Conservation (phyloP, 1,284 basidiomycete species). For the Trichosporon sp. region DNA sequence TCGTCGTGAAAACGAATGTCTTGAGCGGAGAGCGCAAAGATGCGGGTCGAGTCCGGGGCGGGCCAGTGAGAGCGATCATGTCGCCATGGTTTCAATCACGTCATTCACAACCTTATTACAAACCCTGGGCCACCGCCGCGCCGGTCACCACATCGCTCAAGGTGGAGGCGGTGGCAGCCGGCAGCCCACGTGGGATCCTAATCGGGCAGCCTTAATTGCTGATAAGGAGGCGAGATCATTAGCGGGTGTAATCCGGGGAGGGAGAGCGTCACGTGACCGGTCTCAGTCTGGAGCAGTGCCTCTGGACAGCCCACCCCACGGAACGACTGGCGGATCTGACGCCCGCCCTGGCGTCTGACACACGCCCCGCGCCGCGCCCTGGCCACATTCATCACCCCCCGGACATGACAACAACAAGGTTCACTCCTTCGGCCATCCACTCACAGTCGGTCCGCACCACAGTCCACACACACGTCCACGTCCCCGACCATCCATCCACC, state of each 20-base stretch:
- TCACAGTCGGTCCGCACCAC: background rate
- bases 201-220: background rate
- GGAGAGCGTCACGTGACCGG: background rate
- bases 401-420: background rate
- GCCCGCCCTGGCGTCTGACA: background rate
- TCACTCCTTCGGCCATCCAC: background rate
- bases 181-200: background rate
- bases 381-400: too few species aligned
- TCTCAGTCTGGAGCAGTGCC: background rate
- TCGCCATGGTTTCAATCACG: background rate
- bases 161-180: background rate
- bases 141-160: too few species aligned
- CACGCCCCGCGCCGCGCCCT: too few species aligned
- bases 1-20: background rate
- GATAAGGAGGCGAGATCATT: background rate
- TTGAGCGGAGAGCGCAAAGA: background rate
- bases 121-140: background rate
- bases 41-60: background rate
- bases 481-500: background rate
- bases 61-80: background rate
- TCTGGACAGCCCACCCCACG: too few species aligned
- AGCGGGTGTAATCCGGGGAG: background rate
- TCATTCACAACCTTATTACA: conserved; percentile 5
- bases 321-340: background rate
- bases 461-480: background rate